Evolutionary conservation across 1,284 basidiomycete species (phyloP).

Genomic region (Volvariella volvacea): DNA sequence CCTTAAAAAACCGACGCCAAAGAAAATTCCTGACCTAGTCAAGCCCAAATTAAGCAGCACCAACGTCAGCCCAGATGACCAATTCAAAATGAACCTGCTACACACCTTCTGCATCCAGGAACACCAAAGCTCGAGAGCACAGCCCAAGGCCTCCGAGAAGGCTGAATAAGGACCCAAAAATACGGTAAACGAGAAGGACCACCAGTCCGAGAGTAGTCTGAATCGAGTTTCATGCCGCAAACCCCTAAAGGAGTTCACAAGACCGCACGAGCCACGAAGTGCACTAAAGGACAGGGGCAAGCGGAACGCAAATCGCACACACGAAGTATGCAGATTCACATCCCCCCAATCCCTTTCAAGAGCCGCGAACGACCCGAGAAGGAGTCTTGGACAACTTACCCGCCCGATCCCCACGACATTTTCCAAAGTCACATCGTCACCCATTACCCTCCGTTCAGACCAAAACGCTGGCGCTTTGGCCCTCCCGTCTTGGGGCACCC

Average conservation of each 20-base stretch:
- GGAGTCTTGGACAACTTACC: conserved; percentile 7
- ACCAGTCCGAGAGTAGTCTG: conserved; percentile 49
- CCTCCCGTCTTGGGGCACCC: conserved; percentile 11
- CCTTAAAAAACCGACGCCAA: too few species aligned
- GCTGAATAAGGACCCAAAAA: too few species aligned
- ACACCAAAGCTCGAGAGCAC: too few species aligned
- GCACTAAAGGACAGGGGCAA: conserved; percentile 34
- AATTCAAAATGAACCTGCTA: too few species aligned
- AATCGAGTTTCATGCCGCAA: conserved; percentile 40
- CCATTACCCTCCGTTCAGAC: conserved; percentile 6
- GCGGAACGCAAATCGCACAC: neutral
- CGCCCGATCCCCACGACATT: conserved; percentile 18
- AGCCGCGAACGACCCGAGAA: conserved; percentile 10
- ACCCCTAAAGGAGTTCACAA: conserved; percentile 1
- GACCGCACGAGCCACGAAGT: conserved; percentile 39
- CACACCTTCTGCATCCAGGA: too few species aligned
- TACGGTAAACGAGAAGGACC: too few species aligned
- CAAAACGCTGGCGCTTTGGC: too few species aligned
- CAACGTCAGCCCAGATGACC: too few species aligned
- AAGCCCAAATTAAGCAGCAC: too few species aligned
- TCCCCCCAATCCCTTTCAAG: conserved; percentile 4
- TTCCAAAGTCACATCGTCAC: conserved; percentile 12
- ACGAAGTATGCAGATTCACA: conserved; percentile 3
- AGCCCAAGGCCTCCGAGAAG: too few species aligned
- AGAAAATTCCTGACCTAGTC: too few species aligned